A percentile compares a stretch with the other conserved stretches of the same genome.
Conservation (phyloP, 1,284 basidiomycete species). For the Boletus sp. region DNA sequence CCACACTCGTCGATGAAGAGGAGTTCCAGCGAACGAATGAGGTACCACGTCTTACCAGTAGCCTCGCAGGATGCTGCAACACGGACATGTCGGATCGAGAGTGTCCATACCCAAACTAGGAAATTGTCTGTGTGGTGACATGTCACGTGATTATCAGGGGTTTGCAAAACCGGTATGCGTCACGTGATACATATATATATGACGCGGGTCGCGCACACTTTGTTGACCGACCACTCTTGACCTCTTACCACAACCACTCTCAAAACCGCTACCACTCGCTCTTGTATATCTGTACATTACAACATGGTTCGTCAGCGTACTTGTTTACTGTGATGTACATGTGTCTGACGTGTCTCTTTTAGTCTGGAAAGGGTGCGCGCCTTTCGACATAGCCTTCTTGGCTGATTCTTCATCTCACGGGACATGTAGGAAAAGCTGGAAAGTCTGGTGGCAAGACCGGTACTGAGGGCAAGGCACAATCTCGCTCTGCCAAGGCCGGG, state of each 20-base stretch:
- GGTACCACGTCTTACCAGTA: slow-evolving; percentile 14
- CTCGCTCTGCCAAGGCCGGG: slow-evolving; percentile 78
- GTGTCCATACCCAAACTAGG: not conserved
- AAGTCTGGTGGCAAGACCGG: slow-evolving; percentile 66
- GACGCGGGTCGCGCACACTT: slow-evolving; percentile 37
- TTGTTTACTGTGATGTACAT: slow-evolving; percentile 5
- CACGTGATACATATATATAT: slow-evolving; percentile 49
- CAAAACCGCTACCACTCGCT: slow-evolving; percentile 9
- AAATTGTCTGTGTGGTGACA: too few species aligned
- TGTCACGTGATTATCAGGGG: not conserved
- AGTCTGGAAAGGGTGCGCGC: slow-evolving; percentile 55
- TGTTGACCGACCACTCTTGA: slow-evolving; percentile 49
- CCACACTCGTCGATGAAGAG: slow-evolving; percentile 26
- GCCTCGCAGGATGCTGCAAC: slow-evolving; percentile 18
- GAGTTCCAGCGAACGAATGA: slow-evolving; percentile 28
- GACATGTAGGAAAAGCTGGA: slow-evolving; percentile 53
- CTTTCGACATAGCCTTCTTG: slow-evolving; percentile 9
- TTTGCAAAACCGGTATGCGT: slow-evolving; percentile 33
- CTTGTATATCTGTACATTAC: slow-evolving; percentile 32
- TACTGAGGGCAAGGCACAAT: slow-evolving; percentile 61
- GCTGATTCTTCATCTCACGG: slow-evolving; percentile 11
- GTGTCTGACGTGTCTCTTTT: slow-evolving; percentile 16
- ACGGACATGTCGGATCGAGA: slow-evolving; percentile 28
- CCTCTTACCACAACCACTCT: slow-evolving; percentile 47
- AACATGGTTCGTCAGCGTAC: slow-evolving; percentile 43